These are phyloP conservation scores for Amanita muscaria DNA, from an alignment of 768 basidiomycete genomes.

Conservation along the genomic window DNA sequence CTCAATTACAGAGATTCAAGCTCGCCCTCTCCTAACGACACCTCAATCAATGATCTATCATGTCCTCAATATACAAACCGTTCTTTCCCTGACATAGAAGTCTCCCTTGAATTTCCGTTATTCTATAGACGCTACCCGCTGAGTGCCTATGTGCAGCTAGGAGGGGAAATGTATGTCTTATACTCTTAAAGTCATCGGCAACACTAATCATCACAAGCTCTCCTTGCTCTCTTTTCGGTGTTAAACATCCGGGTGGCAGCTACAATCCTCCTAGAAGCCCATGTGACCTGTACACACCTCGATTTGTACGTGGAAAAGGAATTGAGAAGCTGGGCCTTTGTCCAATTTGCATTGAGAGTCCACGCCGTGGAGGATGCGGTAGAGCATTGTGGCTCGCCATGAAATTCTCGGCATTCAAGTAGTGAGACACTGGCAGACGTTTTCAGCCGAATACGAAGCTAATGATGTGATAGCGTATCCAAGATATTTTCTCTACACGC, in stretches of 20 bases:
- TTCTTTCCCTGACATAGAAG: conserved; percentile 43
- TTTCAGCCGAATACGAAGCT: neutral
- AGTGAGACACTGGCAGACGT: conserved; percentile 29
- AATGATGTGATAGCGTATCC: neutral
- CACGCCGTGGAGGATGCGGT: conserved; percentile 52
- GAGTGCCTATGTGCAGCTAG: conserved; percentile 42
- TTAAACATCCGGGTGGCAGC: conserved; percentile 35
- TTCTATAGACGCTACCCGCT: conserved; percentile 67
- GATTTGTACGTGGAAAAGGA: conserved; percentile 66
- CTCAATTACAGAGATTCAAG: neutral
- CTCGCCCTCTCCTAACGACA: neutral
- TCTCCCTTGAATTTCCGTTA: conserved; percentile 43
- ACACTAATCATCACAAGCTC: conserved; percentile 19
- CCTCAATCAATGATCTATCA: neutral
- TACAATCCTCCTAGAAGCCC: conserved; percentile 53
- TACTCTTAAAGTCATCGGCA: neutral
- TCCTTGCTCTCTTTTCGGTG: conserved; percentile 26
- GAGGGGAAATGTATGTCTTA: conserved; percentile 29
- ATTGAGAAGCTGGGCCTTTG: conserved; percentile 66
- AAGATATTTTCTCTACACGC: neutral
- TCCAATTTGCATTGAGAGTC: conserved; percentile 62
- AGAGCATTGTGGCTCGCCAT: conserved; percentile 64
- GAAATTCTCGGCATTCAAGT: conserved; percentile 83
- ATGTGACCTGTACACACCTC: conserved; percentile 70
- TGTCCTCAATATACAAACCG: conserved; percentile 29